phyloP scores from a whole-genome alignment of 768 basidiomycete species.

The Leccinum obscurum region DNA sequence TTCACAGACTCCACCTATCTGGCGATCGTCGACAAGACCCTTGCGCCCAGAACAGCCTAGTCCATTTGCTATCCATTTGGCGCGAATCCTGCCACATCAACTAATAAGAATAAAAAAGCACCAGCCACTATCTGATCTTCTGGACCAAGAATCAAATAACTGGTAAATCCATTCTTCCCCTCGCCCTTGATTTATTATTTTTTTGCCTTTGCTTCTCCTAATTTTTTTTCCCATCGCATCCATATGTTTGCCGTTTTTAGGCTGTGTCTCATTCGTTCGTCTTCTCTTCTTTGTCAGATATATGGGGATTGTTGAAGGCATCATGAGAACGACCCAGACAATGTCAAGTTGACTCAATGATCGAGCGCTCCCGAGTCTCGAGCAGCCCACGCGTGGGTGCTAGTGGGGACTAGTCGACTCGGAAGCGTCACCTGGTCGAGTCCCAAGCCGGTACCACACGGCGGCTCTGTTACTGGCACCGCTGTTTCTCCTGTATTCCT shows the following conservation, averaged over 20 bases:
- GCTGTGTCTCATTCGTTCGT: neutral
- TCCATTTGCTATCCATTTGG: neutral
- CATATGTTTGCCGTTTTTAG: neutral
- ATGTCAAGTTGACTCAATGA: constrained; percentile 1
- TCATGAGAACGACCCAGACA: neutral
- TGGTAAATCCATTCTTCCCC: constrained; percentile 1
- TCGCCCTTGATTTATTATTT: neutral
- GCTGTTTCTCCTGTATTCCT: neutral
- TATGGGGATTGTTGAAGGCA: constrained; percentile 1
- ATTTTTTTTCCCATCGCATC: constrained; percentile 3
- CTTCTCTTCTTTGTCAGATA: neutral
- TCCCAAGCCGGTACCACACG: neutral
- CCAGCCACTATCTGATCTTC: neutral
- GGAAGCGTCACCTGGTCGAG: neutral
- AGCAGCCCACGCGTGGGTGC: neutral
- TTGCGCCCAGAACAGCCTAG: neutral
- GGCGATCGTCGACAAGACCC: neutral
- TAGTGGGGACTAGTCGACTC: neutral
- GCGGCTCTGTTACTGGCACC: neutral
- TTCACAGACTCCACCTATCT: neutral
- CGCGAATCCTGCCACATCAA: neutral
- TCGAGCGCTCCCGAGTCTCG: neutral
- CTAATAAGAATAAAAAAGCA: neutral
- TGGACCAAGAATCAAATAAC: neutral
- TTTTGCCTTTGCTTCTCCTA: neutral